Evolutionary conservation across 192 early-diverging fungal genomes (phyloP), one percentile per base, ranked within the genome.

Genomic region (Coemansia sp.): DNA sequence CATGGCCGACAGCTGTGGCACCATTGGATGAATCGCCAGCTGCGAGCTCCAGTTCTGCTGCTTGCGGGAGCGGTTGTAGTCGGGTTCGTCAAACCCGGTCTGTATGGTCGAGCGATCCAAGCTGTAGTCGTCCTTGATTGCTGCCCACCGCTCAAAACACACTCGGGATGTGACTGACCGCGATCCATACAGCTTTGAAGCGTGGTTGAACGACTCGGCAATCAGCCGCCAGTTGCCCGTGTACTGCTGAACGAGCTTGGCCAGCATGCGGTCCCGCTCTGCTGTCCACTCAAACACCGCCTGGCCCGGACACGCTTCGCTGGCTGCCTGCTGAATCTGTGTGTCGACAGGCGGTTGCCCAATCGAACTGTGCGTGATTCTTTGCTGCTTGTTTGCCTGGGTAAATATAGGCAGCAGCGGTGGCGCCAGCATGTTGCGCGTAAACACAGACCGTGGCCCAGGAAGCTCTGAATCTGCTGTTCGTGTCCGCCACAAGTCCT

Each of bases 161-260:
- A 65, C 50, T 2, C 72, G 77, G 2, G 77, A 23, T 2, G 64
- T 70, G 37, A 80, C 11, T 29, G 72, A 61, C 0, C 77, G 64
- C 38, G 72, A 71, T 16, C 77, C 72, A 31, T 74, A 80, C 6
- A 80, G 45, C 11, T 45, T 54, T 4, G 55, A 51, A 10, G 72
- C 72, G 49, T 80, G 71, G 37, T 80, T 80, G 62, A 80, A 67
- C 25, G 77, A 63, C 41, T 74, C 72, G 11, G 77, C 31, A 21
- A 80, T 80, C 38, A 80, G 65, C 38, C 51, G 52, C 77, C 77
- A 80, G 72, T 80, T 80, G 5, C 77, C 77, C 0, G 68, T 71
- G 31, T 70, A 80, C 54, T 80, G 71, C 72, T 74, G 71, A 12
- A 80, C 49, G 9, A 74, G 61, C 57, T 74, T 74, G 47, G 72